Base-by-base conservation (phyloP, 2,329 filamentous ascomycete species). In the Phyllachora maydis region DNA sequence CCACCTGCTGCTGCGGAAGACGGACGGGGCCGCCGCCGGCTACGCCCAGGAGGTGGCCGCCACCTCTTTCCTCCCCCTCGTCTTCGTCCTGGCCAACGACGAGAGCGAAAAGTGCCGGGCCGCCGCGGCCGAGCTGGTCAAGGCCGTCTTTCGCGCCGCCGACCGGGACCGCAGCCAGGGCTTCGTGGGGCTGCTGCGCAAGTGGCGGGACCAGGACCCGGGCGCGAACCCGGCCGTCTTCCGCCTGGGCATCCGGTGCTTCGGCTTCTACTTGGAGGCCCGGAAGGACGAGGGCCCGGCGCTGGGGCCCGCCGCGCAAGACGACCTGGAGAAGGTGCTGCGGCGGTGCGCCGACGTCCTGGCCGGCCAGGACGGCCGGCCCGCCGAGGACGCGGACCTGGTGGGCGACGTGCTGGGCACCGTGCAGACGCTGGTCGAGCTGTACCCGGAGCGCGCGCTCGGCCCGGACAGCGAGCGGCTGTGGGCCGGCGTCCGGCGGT, bases 51-150 rank as follows among this genome's bases (percentile, higher is more conserved):
- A 92, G 33, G 65, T 92, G 16, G 61, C 79, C 0, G 66, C 67
- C 2, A 75, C 69, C 11, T 78, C 82, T 40, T 98, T 93, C 51
- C 59, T 90, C 12, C 82, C 83, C 0, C 49, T 98, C 5, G 68
- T 93, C 23, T 67, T 92, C 36, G 69, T 83, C 10, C 61, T 93
- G 31, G 70, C 76, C 28, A 92, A 93, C 36, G 88, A 98, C 30
- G 77, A 90, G 25, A 79, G 78, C 23, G 64, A 73, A 24, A 77
- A 79, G 35, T 98, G 88, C 45, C 70, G 78, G 15, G 65, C 82
- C 30, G 72, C 85, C 44, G 82, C 83, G 1, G 73, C 69, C 21
- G 66, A 74, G 27, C 52, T 98, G 21, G 54, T 95, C 27, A 81
- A 76, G 39, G 71, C 77, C 37, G 61, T 88, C 11, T 91, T 92